Base-by-base conservation (phyloP, 768 basidiomycete species). In the Kwoniella dendrophila region DNA sequence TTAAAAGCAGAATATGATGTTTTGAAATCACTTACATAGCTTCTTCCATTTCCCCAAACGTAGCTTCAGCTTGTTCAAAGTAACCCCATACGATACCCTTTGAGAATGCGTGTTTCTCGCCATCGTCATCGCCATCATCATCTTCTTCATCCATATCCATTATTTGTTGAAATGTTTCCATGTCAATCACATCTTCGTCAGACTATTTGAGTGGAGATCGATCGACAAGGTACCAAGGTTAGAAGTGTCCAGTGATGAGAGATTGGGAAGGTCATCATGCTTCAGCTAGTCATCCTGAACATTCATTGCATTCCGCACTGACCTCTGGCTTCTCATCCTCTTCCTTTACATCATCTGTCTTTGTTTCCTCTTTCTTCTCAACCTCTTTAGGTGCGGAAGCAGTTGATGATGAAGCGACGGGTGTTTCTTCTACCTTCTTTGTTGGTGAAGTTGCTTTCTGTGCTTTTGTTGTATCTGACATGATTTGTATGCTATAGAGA, bases 31-130 rank as follows among this genome's bases (percentile, higher is more conserved):
- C 92, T 81, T 74, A 97, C 92, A 93, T 81, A 32, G 85, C 86
- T 0, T 82, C 76, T 69, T 91, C 86, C 87, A 99, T 94, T 34
- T 87, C 79, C 8, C 80, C 74, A 62, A 99, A 92, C 0, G 92
- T 95, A 20, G 81, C 70, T 16, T 82, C 82, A 0, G 90, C 91
- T 78, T 99, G 96, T 0, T 80, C 78, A 75, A 93, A 90, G 79
- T 90, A 99, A 0, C 86, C 89, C 71, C 80, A 77, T 14, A 87
- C 87, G 87, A 97, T 94, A 40, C 80, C 85, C 59, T 81, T 81
- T 16, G 88, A 89, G 79, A 98, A 99, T 6, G 88, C 87, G 59
- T 86, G 88, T n/a, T 86, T 90, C 8, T 92, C 93, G 76, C 92
- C 68, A 18, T 56, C 64, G 22, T 70, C 66, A 33, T 72, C 73